A percentile compares a stretch with the other conserved stretches of the same genome.
These are phyloP conservation scores for Phaeolepiota aurea DNA, from an alignment of 768 basidiomycete species.

Conservation along the genomic window DNA sequence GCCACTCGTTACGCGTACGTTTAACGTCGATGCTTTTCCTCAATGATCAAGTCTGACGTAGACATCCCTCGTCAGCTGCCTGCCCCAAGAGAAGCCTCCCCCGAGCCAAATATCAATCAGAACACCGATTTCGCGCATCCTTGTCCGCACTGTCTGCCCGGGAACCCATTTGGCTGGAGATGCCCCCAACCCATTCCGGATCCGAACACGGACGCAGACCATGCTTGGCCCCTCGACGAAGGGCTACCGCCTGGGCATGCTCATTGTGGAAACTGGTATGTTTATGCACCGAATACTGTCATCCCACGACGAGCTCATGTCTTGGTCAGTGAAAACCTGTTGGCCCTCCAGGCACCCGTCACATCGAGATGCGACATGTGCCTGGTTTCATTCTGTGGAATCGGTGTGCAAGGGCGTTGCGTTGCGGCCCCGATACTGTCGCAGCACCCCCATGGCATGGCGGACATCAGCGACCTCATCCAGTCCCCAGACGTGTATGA, in stretches of 20 bases:
- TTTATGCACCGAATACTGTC: conserved; percentile 1
- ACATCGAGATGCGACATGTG: conserved; percentile 85
- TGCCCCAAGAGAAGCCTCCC: conserved; percentile 64
- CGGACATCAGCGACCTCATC: conserved; percentile 66
- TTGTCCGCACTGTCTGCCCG: conserved; percentile 67
- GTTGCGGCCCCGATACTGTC: conserved; percentile 43
- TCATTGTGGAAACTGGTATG: conserved; percentile 76
- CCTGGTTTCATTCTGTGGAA: conserved; percentile 75
- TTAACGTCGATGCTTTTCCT: background rate
- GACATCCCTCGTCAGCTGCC: conserved; percentile 45
- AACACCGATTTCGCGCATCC: conserved; percentile 63
- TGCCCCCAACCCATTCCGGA: conserved; percentile 78
- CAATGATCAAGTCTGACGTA: background rate
- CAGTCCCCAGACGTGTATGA: conserved; percentile 74
- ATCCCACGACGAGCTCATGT: background rate
- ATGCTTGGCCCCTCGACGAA: conserved; percentile 72
- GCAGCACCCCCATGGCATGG: conserved; percentile 65
- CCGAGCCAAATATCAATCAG: conserved; percentile 63
- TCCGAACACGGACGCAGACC: conserved; percentile 56
- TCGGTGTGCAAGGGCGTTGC: conserved; percentile 70
- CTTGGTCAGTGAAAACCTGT: conserved; percentile 55
- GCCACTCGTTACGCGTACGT: conserved; percentile 56
- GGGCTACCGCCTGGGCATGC: conserved; percentile 75
- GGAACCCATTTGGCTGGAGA: conserved; percentile 70
- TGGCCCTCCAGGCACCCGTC: conserved; percentile 63